Conservation (phyloP, 192 early-diverging fungal genomes). For the Backusella tuberculispora region DNA sequence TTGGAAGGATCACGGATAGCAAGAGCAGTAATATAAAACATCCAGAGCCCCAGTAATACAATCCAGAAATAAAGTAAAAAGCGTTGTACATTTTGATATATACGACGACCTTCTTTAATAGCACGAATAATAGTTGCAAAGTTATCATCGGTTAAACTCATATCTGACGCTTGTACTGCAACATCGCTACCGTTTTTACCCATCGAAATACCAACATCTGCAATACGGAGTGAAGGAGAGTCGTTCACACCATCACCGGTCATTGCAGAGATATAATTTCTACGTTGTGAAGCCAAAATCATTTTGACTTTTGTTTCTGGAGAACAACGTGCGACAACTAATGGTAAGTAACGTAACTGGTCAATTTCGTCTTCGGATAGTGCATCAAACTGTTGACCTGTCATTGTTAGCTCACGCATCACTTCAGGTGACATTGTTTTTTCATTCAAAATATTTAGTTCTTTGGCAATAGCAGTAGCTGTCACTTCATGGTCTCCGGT, state of each 20-base stretch:
- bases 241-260: conserved; percentile 86
- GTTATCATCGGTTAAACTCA: conserved; percentile 83
- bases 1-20: conserved; percentile 62
- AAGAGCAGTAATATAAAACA: conserved; percentile 68
- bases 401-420: conserved; percentile 69
- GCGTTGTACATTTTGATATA: conserved; percentile 81
- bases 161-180: conserved; percentile 89
- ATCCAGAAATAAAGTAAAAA: conserved; percentile 63
- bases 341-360: conserved; percentile 71
- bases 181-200: conserved; percentile 91
- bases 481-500: conserved; percentile 93
- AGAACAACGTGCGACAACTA: conserved; percentile 86
- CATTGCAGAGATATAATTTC: conserved; percentile 79
- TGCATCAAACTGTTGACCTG: conserved; percentile 83
- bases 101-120: conserved; percentile 78
- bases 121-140: conserved; percentile 82
- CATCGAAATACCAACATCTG: conserved; percentile 59
- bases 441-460: conserved; percentile 74
- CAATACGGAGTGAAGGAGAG: conserved; percentile 37
- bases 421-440: conserved; percentile 47
- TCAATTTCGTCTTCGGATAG: conserved; percentile 84
- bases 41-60: conserved; percentile 54
- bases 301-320: conserved; percentile 98
- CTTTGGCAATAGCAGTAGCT: conserved; percentile 86
- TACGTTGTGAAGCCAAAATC: conserved; percentile 83